A percentile compares a stretch with the other conserved stretches of the same genome.
Conservation (phyloP, 345 rosid species). For the Syzygium grande region DNA sequence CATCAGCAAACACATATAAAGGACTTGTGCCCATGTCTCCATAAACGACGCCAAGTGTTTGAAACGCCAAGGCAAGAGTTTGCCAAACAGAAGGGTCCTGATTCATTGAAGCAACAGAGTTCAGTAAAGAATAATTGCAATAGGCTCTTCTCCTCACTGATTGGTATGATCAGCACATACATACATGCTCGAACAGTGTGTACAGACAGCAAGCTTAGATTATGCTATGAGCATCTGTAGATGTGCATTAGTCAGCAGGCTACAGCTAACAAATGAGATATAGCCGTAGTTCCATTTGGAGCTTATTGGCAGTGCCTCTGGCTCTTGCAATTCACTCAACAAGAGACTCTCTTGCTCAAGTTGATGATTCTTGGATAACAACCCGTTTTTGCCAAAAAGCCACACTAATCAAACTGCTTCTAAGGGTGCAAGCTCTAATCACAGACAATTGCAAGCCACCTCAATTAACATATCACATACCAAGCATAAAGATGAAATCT, state of each 20-base stretch:
- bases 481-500: background rate
- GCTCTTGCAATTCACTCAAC: background rate
- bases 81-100: conserved; percentile 67
- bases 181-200: background rate
- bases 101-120: conserved; percentile 10
- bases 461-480: background rate
- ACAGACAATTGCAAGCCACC: background rate
- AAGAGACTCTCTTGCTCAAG: background rate
- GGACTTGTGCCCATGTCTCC: conserved; percentile 99
- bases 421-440: background rate
- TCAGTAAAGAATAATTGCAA: background rate
- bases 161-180: background rate
- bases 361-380: background rate
- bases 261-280: background rate
- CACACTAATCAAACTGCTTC: background rate
- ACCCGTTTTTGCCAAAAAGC: background rate
- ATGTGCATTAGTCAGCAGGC: background rate
- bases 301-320: background rate
- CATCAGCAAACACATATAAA: conserved; percentile 85
- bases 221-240: background rate
- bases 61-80: conserved; percentile 80
- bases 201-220: background rate
- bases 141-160: background rate
- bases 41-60: conserved; percentile 95
- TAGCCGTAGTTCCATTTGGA: background rate